Conservation (phyloP, 768 basidiomycete genomes). For the Amanita molliuscula region DNA sequence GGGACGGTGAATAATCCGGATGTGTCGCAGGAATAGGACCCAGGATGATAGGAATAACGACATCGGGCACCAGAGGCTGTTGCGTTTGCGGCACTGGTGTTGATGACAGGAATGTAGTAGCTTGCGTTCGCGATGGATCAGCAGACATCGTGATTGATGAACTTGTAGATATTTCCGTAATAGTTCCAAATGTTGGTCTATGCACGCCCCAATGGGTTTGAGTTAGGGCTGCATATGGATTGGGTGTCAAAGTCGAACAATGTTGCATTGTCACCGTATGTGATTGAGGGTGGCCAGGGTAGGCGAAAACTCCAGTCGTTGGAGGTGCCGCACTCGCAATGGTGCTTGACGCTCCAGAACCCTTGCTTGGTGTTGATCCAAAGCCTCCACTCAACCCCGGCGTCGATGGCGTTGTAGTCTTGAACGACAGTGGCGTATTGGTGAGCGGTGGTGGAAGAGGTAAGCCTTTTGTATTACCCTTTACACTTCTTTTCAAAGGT, state of each 20-base stretch:
- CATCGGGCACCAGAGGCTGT: conserved; percentile 32
- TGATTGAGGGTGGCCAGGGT: conserved; percentile 12
- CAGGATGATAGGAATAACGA: conserved; percentile 69
- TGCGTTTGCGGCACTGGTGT: conserved; percentile 18
- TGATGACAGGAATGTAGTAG: conserved; percentile 11
- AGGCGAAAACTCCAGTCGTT: conserved; percentile 33
- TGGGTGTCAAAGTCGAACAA: conserved; percentile 5
- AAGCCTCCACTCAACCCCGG: conserved; percentile 12
- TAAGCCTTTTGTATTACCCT: conserved; percentile 46
- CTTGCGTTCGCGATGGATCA: neutral
- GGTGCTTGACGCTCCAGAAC: conserved; percentile 12
- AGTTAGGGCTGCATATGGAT: conserved; percentile 9
- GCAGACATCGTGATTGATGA: neutral
- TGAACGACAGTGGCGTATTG: conserved; percentile 47
- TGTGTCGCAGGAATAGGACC: conserved; percentile 62
- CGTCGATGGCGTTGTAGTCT: conserved; percentile 16
- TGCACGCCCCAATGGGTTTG: conserved; percentile 8
- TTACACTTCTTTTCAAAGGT: conserved; percentile 59
- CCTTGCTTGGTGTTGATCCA: conserved; percentile 11
- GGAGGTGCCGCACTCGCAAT: conserved; percentile 16
- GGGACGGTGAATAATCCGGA: conserved; percentile 37
- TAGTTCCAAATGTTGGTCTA: conserved; percentile 5
- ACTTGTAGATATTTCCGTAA: neutral
- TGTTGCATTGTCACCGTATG: neutral
- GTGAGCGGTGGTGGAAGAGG: conserved; percentile 63